phyloP scores from a whole-genome alignment of 441 rosid species.

The Lagerstroemia fauriei region DNA sequence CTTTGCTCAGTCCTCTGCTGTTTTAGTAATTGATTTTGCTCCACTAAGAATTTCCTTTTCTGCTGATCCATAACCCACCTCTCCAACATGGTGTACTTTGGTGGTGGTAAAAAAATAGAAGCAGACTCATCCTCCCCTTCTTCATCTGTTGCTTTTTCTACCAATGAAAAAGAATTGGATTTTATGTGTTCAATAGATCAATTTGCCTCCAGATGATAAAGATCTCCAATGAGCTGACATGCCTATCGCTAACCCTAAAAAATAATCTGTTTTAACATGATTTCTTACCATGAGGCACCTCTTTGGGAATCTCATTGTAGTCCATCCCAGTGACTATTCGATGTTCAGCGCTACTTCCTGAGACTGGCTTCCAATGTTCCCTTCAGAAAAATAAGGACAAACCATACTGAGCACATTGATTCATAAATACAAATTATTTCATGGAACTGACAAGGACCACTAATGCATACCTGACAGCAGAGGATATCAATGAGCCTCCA shows the following conservation, averaged over 20 bases:
- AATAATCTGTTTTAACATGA: background rate
- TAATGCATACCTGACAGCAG: slow-evolving; percentile 42
- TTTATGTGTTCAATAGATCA: slow-evolving; percentile 27
- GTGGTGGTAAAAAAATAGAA: slow-evolving; percentile 49
- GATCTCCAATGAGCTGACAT: slow-evolving; percentile 20
- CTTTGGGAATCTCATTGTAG: slow-evolving; percentile 30
- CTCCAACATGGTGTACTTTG: slow-evolving; percentile 78
- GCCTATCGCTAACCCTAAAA: background rate
- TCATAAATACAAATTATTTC: slow-evolving; percentile 34
- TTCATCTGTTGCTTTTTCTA: slow-evolving; percentile 42
- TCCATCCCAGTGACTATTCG: slow-evolving; percentile 21
- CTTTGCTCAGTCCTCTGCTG: slow-evolving; percentile 65
- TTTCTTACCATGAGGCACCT: slow-evolving; percentile 33
- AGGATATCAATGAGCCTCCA: slow-evolving; percentile 37
- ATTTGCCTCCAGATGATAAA: slow-evolving; percentile 29
- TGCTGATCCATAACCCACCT: slow-evolving; percentile 78
- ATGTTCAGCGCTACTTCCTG: slow-evolving; percentile 23
- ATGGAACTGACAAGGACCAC: slow-evolving; percentile 39
- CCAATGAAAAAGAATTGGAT: slow-evolving; percentile 29
- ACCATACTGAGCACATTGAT: slow-evolving; percentile 20
- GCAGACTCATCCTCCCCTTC: slow-evolving; percentile 56
- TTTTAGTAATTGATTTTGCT: slow-evolving; percentile 62
- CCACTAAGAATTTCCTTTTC: slow-evolving; percentile 52
- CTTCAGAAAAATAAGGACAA: slow-evolving; percentile 20
- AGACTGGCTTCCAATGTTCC: slow-evolving; percentile 26